Percentiles rank a stretch among this genome's conserved stretches.
These are phyloP conservation scores for Metschnikowia drakensbergensis DNA, from an alignment of 805 yeast genomes.

Conservation along the genomic window DNA sequence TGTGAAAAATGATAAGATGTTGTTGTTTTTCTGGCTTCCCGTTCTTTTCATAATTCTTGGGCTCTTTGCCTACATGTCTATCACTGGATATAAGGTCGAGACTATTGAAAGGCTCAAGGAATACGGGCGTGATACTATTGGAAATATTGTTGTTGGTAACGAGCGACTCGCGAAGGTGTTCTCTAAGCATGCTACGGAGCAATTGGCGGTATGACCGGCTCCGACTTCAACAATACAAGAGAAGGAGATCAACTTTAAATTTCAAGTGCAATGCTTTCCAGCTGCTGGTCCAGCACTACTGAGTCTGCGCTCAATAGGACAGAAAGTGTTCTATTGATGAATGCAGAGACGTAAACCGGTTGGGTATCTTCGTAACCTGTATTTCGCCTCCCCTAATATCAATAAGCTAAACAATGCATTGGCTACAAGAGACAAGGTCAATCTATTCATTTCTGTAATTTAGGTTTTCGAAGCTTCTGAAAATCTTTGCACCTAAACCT, in stretches of 20 bases:
- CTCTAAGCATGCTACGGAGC: conserved; percentile 12
- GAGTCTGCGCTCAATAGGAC: background rate
- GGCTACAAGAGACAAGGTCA: too few relatives aligned
- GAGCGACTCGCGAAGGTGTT: conserved; percentile 40
- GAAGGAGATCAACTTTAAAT: background rate
- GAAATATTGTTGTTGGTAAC: conserved; percentile 42
- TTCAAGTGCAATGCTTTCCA: background rate
- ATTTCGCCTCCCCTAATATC: too few relatives aligned
- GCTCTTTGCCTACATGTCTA: conserved; percentile 41
- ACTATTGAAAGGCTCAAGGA: conserved; percentile 33
- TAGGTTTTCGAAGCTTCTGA: too few relatives aligned
- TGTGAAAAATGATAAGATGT: conserved; percentile 71
- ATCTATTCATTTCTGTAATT: too few relatives aligned
- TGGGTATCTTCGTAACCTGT: too few relatives aligned
- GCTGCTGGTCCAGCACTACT: background rate
- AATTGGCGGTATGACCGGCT: background rate
- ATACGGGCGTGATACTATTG: conserved; percentile 34
- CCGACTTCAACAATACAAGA: background rate
- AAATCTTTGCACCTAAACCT: too few relatives aligned
- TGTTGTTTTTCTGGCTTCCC: conserved; percentile 90
- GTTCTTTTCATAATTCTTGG: conserved; percentile 55
- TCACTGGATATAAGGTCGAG: conserved; percentile 38
- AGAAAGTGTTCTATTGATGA: background rate
- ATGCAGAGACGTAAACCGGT: background rate
- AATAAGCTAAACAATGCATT: too few relatives aligned